Evolutionary conservation across 1,139 yeast species (phyloP).

Genomic region (Saccharomycopsis phalli): DNA sequence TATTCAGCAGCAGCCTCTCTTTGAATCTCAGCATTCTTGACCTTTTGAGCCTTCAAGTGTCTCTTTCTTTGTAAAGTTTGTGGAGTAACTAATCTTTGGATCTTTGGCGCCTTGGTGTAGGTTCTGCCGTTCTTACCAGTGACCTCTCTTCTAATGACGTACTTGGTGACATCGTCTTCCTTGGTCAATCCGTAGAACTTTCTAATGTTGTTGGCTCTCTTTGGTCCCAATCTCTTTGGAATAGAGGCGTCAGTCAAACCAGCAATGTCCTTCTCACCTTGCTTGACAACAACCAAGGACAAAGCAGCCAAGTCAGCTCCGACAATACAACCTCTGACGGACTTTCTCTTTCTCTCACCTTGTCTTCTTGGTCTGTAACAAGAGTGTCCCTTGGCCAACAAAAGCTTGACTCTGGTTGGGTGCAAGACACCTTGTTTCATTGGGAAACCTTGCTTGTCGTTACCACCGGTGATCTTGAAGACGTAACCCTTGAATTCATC

Average conservation of each 20-base stretch:
- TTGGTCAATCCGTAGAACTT: constrained; percentile 86
- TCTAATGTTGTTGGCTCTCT: constrained; percentile 93
- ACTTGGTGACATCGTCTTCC: constrained; percentile 92
- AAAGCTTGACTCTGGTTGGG: constrained; percentile 98
- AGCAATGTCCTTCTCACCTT: constrained; percentile 92
- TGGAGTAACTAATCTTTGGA: constrained; percentile 99
- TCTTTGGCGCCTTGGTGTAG: constrained; percentile 99
- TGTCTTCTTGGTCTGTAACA: constrained; percentile 99
- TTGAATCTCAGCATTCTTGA: constrained; percentile 96
- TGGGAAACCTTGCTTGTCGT: constrained; percentile 99
- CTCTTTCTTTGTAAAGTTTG: constrained; percentile 99
- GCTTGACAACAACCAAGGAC: constrained; percentile 89
- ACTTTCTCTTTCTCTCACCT: constrained; percentile 99
- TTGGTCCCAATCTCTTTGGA: constrained; percentile 92
- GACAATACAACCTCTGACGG: constrained; percentile 99
- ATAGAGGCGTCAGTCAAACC: constrained; percentile 92
- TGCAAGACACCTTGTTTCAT: constrained; percentile 99
- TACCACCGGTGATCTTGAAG: constrained; percentile 99
- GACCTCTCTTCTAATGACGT: constrained; percentile 97
- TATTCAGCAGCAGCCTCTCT: constrained; percentile 99
- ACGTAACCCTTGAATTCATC: constrained; percentile 99
- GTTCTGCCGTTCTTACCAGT: constrained; percentile 91
- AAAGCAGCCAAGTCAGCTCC: constrained; percentile 95
- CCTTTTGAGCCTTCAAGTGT: constrained; percentile 88
- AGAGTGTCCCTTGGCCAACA: constrained; percentile 90